Evolutionary conservation across 805 yeast species (phyloP).

Genomic region (Hanseniaspora osmophila): DNA sequence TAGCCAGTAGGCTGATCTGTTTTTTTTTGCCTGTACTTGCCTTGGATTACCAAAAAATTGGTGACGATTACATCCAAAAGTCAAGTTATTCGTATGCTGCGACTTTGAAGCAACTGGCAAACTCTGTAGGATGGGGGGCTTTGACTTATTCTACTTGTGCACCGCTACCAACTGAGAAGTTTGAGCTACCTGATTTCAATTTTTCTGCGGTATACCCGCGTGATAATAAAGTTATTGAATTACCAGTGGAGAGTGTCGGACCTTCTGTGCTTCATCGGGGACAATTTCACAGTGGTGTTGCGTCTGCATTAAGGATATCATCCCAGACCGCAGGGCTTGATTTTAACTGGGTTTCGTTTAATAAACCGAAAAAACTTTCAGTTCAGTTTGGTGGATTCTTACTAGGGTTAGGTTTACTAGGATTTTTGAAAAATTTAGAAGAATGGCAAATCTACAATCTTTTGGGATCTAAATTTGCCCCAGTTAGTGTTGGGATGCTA

Average conservation of each 20-base stretch:
- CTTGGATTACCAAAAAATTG: background rate
- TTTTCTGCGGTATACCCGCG: conserved; percentile 56
- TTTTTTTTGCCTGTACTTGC: background rate
- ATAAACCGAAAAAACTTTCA: conserved; percentile 54
- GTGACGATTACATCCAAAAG: background rate
- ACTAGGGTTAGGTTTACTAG: conserved; percentile 84
- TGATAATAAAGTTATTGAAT: conserved; percentile 47
- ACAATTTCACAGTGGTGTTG: conserved; percentile 80
- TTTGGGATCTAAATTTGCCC: conserved; percentile 74
- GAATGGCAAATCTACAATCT: conserved; percentile 96
- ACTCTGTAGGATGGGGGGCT: background rate
- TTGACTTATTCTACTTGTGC: conserved; percentile 25
- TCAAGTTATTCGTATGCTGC: conserved; percentile 6
- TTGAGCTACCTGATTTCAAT: conserved; percentile 65
- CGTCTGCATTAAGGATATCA: conserved; percentile 70
- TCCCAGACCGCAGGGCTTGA: conserved; percentile 31
- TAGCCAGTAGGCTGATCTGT: background rate
- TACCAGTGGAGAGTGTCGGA: conserved; percentile 36
- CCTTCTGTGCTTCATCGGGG: conserved; percentile 58
- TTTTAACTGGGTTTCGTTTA: conserved; percentile 87
- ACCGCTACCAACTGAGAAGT: conserved; percentile 76
- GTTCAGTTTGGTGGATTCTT: conserved; percentile 91
- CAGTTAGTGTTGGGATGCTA: conserved; percentile 73
- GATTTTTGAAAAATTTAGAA: conserved; percentile 68
- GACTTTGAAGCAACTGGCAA: conserved; percentile 3